Base-by-base conservation (phyloP, 805 yeast genomes). In the Candida suzukii region DNA sequence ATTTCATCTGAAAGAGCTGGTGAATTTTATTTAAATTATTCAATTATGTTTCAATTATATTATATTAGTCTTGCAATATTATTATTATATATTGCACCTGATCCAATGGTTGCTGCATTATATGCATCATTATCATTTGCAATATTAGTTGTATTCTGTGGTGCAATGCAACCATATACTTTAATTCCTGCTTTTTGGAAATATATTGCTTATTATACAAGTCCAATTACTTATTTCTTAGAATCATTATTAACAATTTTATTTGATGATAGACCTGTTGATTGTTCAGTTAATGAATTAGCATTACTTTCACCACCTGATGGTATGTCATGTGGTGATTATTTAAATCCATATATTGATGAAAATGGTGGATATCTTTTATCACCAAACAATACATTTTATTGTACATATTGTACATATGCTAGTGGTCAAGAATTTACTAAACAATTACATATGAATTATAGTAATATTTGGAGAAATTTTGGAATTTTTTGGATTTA, bases 241-340 rank as follows among this genome's bases (percentile, higher is more conserved):
- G 70, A 71, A 47, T 57, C 66, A 24, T 54, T 72, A 47, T 65
- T 68, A 39, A 57, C 65, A 10, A 60, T 68, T 3, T 37, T 67
- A 28, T 64, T 72, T 27, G 68, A 71, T 38, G 55, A 56, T 22
- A 63, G 72, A 46, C 34, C 45, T 12, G 67, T 70, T 25, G 45
- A 43, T 4, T 72, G 77, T 54, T 44, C 54, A 4, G 48, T 46
- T 16, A 46, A 59, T 44, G 78, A 72, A 49, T 61, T 57, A 41
- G 56, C 55, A 14, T 43, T 52, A 11, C 53, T 72, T 52, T 62
- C 58, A 35, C 73, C 76, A 16, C 73, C 71, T 32, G 27, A 43
- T 21, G 80, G 78, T 22, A 61, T 66, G 52, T 72, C 76, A 2
- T 78, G 84, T 60, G 71, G 66, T 16, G 54, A 58, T 18, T 78